Percentiles rank a stretch among this genome's conserved stretches.
These are phyloP conservation scores for Triticum turgidum DNA, from an alignment of 176 grass and related monocot species.

Conservation along the genomic window DNA sequence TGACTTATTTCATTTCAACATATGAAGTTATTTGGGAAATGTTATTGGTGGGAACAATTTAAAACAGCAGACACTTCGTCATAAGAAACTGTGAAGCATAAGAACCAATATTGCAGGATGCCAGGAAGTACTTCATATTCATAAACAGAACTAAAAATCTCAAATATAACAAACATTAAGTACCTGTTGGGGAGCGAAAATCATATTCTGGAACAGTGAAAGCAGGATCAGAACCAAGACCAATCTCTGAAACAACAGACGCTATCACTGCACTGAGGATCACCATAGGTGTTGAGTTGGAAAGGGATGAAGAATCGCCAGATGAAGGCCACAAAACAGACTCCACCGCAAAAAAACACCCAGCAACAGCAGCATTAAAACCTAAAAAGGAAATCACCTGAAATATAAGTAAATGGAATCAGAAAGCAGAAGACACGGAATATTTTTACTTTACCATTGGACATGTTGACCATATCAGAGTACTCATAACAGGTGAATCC, in stretches of 20 bases:
- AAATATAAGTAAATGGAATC: slow-evolving; percentile 59
- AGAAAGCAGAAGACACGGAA: slow-evolving; percentile 24
- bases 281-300: slow-evolving; percentile 86
- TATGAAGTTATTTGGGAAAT: slow-evolving; percentile 6
- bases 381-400: slow-evolving; percentile 70
- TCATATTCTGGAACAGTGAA: slow-evolving; percentile 90
- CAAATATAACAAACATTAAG: slow-evolving; percentile 19
- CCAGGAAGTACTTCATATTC: neutral
- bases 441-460: neutral
- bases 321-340: slow-evolving; percentile 93
- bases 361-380: slow-evolving; percentile 96
- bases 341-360: slow-evolving; percentile 96
- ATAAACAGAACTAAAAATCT: slow-evolving; percentile 13
- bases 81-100: slow-evolving; percentile 8
- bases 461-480: neutral
- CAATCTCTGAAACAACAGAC: slow-evolving; percentile 86
- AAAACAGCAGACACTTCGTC: slow-evolving; percentile 6
- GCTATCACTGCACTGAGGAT: slow-evolving; percentile 97
- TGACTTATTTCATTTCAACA: slow-evolving; percentile 5
- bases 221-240: slow-evolving; percentile 84
- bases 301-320: slow-evolving; percentile 59
- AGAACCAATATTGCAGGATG: neutral
- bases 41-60: neutral
- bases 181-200: slow-evolving; percentile 94
- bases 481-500: neutral